Percentiles rank a stretch among this genome's conserved stretches.
These are phyloP conservation scores for Tuber melanosporum DNA, from an alignment of 495 filamentous ascomycete species.

Conservation along the genomic window DNA sequence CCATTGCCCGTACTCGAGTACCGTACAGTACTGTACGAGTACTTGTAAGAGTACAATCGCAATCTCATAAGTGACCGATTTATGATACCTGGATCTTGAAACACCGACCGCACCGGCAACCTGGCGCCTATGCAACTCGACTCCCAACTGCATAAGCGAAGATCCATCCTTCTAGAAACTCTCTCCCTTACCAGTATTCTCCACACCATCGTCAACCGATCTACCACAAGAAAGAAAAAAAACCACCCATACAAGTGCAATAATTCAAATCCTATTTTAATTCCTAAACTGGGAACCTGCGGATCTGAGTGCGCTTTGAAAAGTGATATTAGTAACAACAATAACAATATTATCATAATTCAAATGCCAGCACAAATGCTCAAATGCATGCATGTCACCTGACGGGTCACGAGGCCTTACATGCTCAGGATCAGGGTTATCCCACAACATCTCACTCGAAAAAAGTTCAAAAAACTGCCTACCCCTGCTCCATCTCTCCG, in stretches of 20 bases:
- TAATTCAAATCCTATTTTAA: neutral
- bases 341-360: too few species aligned
- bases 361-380: too few species aligned
- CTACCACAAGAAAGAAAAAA: neutral
- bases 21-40: too few species aligned
- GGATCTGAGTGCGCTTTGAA: neutral
- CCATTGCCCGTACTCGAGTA: neutral
- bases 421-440: neutral
- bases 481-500: neutral
- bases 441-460: neutral
- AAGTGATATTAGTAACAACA: too few species aligned
- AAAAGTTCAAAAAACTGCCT: neutral
- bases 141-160: conserved; percentile 7
- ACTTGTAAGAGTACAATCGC: neutral
- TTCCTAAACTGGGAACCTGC: neutral
- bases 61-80: neutral
- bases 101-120: conserved; percentile 6
- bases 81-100: conserved; percentile 3
- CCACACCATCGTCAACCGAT: neutral
- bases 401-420: neutral
- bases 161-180: neutral
- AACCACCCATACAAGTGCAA: neutral
- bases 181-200: neutral
- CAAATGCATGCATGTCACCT: neutral
- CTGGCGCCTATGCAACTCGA: conserved; percentile 5